These are phyloP conservation scores for Dalbergia oliveri DNA, from an alignment of 306 rosid genomes.

Conservation along the genomic window DNA sequence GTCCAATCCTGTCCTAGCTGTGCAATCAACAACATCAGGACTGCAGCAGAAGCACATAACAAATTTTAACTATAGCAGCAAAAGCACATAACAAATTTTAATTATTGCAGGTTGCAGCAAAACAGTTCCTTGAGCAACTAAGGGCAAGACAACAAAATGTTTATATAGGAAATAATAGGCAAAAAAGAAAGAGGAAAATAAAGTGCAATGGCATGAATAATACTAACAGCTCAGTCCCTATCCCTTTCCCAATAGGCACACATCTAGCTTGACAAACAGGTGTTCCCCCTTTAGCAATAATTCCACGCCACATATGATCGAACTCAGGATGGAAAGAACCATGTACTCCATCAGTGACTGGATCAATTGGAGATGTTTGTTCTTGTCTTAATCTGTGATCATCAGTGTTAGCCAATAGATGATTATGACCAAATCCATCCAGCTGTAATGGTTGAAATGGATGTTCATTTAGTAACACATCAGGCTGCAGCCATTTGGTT, in stretches of 20 bases:
- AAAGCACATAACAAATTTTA: background rate
- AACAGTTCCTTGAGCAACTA: too few relatives aligned
- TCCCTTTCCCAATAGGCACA: conserved; percentile 88
- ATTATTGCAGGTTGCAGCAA: too few relatives aligned
- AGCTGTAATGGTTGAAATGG: conserved; percentile 61
- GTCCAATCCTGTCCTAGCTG: conserved; percentile 97
- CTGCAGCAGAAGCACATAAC: conserved; percentile 67
- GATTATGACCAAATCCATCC: conserved; percentile 66
- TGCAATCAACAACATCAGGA: conserved; percentile 93
- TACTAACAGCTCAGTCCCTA: conserved; percentile 92
- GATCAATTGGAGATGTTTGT: conserved; percentile 60
- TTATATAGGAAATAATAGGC: too few relatives aligned
- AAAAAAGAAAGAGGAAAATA: background rate
- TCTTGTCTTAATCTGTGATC: conserved; percentile 60
- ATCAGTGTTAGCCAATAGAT: conserved; percentile 49
- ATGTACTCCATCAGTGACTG: conserved; percentile 60
- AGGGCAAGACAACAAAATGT: too few relatives aligned
- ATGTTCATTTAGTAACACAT: conserved; percentile 58
- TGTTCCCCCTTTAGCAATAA: conserved; percentile 97
- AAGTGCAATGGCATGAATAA: conserved; percentile 13
- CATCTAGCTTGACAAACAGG: conserved; percentile 96
- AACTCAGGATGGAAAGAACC: conserved; percentile 60
- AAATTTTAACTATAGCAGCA: conserved; percentile 39
- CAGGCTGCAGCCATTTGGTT: conserved; percentile 66
- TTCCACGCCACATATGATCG: conserved; percentile 93